A percentile compares a stretch with the other conserved stretches of the same genome.
These are phyloP conservation scores for Penicillium desertorum DNA, from an alignment of 495 filamentous ascomycete species.

Conservation along the genomic window DNA sequence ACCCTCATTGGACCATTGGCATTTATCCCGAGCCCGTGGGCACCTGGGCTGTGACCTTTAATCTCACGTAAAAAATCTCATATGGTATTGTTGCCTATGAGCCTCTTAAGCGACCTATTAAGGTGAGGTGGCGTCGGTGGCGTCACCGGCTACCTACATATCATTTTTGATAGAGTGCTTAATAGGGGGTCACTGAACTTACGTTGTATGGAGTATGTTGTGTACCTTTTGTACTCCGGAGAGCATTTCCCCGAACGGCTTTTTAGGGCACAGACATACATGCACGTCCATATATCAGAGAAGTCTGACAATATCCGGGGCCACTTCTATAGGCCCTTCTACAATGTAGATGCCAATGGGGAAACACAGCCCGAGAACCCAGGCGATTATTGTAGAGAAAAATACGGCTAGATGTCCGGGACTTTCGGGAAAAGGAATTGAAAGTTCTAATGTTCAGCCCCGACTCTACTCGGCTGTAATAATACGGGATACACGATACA, in stretches of 20 bases:
- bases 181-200: not conserved
- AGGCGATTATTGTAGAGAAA: not conserved
- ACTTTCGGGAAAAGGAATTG: not conserved
- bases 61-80: slow-evolving; percentile 4
- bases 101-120: slow-evolving; percentile 1
- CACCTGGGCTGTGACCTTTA: slow-evolving; percentile 1
- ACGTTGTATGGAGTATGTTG: too few relatives aligned
- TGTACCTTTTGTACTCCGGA: not conserved
- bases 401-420: not conserved
- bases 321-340: not conserved
- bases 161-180: not conserved
- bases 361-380: not conserved
- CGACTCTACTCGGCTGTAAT: slow-evolving; percentile 1
- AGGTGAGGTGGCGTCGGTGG: not conserved
- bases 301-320: not conserved
- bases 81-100: not conserved
- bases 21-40: not conserved
- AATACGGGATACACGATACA: not conserved
- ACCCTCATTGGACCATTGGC: slow-evolving; percentile 1
- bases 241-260: not conserved
- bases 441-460: not conserved
- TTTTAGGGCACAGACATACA: not conserved
- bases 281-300: not conserved
- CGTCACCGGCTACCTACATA: not conserved
- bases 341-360: not conserved